Evolutionary conservation across 2,329 filamentous ascomycete genomes (phyloP).

Genomic region (Cladorrhinum sp.): DNA sequence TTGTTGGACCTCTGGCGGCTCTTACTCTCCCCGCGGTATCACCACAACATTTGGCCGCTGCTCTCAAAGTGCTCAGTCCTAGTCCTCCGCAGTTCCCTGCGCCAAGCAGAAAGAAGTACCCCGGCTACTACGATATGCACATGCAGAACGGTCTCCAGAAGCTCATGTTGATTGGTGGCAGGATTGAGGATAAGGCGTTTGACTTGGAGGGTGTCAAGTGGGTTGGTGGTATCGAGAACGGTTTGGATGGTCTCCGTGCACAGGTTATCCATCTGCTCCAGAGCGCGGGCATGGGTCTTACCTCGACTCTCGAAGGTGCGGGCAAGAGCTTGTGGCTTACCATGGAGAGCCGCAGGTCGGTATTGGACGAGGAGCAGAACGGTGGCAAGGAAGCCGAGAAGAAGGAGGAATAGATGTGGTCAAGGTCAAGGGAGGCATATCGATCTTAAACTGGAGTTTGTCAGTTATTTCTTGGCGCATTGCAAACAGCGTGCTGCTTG

Average conservation of each 20-base stretch:
- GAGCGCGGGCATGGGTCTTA: slow-evolving; percentile 72
- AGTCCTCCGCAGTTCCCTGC: slow-evolving; percentile 70
- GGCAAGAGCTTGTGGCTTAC: slow-evolving; percentile 83
- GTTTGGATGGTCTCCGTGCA: slow-evolving; percentile 73
- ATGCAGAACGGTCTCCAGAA: slow-evolving; percentile 85
- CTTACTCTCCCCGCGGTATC: slow-evolving; percentile 80
- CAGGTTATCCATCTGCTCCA: slow-evolving; percentile 82
- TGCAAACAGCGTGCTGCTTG: slow-evolving; percentile 13
- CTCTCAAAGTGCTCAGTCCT: slow-evolving; percentile 74
- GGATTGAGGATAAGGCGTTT: slow-evolving; percentile 82
- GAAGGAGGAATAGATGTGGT: slow-evolving; percentile 27
- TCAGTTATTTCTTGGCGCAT: slow-evolving; percentile 12
- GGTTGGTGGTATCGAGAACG: slow-evolving; percentile 74
- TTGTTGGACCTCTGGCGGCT: slow-evolving; percentile 77
- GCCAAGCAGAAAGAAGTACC: slow-evolving; percentile 71
- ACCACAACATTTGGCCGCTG: slow-evolving; percentile 78
- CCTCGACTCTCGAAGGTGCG: slow-evolving; percentile 74
- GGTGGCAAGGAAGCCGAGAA: slow-evolving; percentile 29
- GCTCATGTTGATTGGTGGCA: slow-evolving; percentile 78
- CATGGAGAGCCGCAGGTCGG: slow-evolving; percentile 74
- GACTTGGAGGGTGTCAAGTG: slow-evolving; percentile 66
- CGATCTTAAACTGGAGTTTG: neutral
- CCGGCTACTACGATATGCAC: slow-evolving; percentile 74
- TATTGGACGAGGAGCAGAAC: slow-evolving; percentile 70
- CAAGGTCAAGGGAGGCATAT: neutral